Base-by-base conservation (phyloP, 257 asterid genomes). In the Przewalskia tangutica region DNA sequence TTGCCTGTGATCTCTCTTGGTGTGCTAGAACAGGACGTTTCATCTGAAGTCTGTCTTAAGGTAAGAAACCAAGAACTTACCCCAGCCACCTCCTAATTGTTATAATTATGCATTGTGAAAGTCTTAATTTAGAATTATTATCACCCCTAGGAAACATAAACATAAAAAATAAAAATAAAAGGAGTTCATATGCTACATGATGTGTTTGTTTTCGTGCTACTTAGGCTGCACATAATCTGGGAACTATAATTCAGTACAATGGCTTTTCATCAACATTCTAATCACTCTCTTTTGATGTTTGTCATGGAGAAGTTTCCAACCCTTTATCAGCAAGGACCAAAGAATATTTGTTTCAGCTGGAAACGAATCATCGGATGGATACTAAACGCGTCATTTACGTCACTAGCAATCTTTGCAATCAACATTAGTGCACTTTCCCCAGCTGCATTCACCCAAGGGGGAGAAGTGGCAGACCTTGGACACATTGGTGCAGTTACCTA, bases 1-100 rank as follows among this genome's bases (percentile, higher is more conserved):
- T 86, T 96, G 87, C 99, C 99, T 1, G 99, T 94, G 82, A 93
- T 96, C 89, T 88, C 99, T 5, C 95, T 94, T 16, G 99, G 99
- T 68, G 99, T 93, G 51, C 93, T 96, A 36, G 99, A 96, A 81
- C 99, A 96, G 77, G 99, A 96, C 16, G 99, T 96, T 6, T 94
- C 94, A 83, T 96, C 98, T 48, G 98, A 94, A 85, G 92, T 96
- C 59, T 96, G 99, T 91, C 85, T 94, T 87, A 97, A 96, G 99
- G 98, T 96, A 80, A 54, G 94, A 44, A 75, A 13, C 0, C 8
- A 75, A 50, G 62, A 50, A 75, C 80, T 75, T 23, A 23, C 83
- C 77, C 16, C 14, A 4, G n/a, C 51, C 17, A 70, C 67, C 65
- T 78, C n/a, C 55, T 71, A 46, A 71, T 12, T 71, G 18, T n/a